Base-by-base conservation (phyloP, 441 rosid genomes). In the Melastoma candidum region DNA sequence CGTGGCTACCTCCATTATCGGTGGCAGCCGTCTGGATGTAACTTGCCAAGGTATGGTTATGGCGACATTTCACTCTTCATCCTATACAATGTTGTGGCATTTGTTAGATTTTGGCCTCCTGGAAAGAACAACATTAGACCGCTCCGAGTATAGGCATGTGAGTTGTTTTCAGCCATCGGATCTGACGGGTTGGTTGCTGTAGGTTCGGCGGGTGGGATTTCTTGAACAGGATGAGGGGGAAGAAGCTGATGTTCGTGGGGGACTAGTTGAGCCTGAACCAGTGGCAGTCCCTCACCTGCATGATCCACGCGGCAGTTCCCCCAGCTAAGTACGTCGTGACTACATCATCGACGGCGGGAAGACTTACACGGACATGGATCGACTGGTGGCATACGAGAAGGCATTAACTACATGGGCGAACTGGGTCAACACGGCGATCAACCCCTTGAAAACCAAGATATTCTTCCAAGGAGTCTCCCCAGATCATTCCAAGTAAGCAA, bases 221-320 rank as follows among this genome's bases (percentile, higher is more conserved):
- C 44, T 50, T 76, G 46, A 36, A 24, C 25, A 72, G 63, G 43
- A 8, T 53, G 57, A 53, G 26, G 51, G 73, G 85, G 66, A 82
- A 79, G 70, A 75, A 48, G 62, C 0, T 82, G 3, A 77, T 79
- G 77, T 79, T 79, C 36, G 79, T 82, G 52, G 88, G 88, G 49
- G 85, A 82, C 46, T 82, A 85, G 17, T 27, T 79, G 46, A 75
- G 85, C 67, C 53, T 74, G 24, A 81, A 81, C 26, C 82, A 78
- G 53, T 81, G 87, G 87, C 84, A 78, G 50, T 82, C 88, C 7
- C 77, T 82, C n/a, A 73, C 79, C 3, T 79, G 85, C 72, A 49
- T 82, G 79, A 77, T 82, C 45, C 83, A 77, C 49, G 47, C 65
- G 10, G 52, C 74, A 1, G 72, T 57, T 9, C 84, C 79, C 9